Conservation (phyloP, 176 grass and related monocot species). For the Oryza nivara region DNA sequence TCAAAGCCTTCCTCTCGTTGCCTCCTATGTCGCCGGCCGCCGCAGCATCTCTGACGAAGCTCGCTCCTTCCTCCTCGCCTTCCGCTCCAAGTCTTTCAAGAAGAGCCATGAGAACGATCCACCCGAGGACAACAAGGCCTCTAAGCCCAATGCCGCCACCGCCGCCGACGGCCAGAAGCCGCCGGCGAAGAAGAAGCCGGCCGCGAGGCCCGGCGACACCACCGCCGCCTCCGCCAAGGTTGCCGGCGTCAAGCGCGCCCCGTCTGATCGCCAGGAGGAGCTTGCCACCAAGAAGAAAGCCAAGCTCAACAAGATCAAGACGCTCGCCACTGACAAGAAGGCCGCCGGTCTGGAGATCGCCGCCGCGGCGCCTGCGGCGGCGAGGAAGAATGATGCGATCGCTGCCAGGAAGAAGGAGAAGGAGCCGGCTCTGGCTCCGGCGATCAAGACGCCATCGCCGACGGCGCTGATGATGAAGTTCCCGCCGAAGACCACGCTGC, state of each 20-base stretch:
- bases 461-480: slow-evolving; percentile 93
- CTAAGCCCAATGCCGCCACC: slow-evolving; percentile 9
- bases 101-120: slow-evolving; percentile 69
- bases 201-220: slow-evolving; percentile 43
- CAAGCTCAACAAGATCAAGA: slow-evolving; percentile 79
- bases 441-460: slow-evolving; percentile 45
- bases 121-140: slow-evolving; percentile 50
- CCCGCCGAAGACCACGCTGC: slow-evolving; percentile 63
- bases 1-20: slow-evolving; percentile 68
- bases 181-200: slow-evolving; percentile 48
- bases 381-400: slow-evolving; percentile 23
- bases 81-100: slow-evolving; percentile 75
- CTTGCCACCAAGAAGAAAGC: slow-evolving; percentile 67
- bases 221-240: slow-evolving; percentile 23
- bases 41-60: slow-evolving; percentile 47
- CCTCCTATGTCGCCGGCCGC: slow-evolving; percentile 56
- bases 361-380: not conserved
- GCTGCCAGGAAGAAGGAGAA: slow-evolving; percentile 53
- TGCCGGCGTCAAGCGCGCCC: slow-evolving; percentile 61
- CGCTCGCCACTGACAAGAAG: slow-evolving; percentile 68
- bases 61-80: slow-evolving; percentile 66
- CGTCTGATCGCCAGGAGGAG: slow-evolving; percentile 74
- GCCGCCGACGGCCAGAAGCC: slow-evolving; percentile 37
- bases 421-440: slow-evolving; percentile 39
- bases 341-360: slow-evolving; percentile 49